A percentile compares a stretch with the other conserved stretches of the same genome.
phyloP scores from a whole-genome alignment of 2,329 filamentous ascomycete species.

The Microdochium paspali region DNA sequence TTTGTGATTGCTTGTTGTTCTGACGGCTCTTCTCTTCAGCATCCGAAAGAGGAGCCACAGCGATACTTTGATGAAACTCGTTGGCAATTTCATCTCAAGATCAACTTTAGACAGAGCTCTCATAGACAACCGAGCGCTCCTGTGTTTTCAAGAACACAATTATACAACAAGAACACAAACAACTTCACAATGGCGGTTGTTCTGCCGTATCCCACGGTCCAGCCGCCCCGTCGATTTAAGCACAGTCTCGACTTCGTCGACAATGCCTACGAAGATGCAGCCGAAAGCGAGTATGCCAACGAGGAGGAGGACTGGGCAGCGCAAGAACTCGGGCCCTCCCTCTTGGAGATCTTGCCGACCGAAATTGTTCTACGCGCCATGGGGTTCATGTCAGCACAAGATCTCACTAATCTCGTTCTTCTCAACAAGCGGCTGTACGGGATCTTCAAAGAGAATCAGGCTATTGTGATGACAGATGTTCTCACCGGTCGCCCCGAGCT shows the following conservation, averaged over 20 bases:
- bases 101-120: no score
- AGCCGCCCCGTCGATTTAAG: background rate
- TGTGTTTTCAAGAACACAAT: background rate
- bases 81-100: no score
- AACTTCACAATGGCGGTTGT: background rate
- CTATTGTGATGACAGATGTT: conserved; percentile 30
- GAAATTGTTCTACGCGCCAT: conserved; percentile 41
- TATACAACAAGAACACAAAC: background rate
- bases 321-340: background rate
- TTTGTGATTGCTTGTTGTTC: background rate
- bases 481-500: conserved; percentile 30
- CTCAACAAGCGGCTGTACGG: conserved; percentile 25
- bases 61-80: no score
- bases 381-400: conserved; percentile 29
- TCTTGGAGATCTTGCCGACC: conserved; percentile 25
- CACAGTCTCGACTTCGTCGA: background rate
- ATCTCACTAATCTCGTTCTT: conserved; percentile 27
- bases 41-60: background rate
- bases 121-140: no score
- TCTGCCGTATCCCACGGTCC: background rate
- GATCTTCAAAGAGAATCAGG: conserved; percentile 31
- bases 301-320: conserved; percentile 21
- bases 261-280: background rate
- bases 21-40: background rate
- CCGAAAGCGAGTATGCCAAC: conserved; percentile 27